These are phyloP conservation scores for Fusarium proliferatum DNA, from an alignment of 2,329 filamentous ascomycete species.

Conservation along the genomic window DNA sequence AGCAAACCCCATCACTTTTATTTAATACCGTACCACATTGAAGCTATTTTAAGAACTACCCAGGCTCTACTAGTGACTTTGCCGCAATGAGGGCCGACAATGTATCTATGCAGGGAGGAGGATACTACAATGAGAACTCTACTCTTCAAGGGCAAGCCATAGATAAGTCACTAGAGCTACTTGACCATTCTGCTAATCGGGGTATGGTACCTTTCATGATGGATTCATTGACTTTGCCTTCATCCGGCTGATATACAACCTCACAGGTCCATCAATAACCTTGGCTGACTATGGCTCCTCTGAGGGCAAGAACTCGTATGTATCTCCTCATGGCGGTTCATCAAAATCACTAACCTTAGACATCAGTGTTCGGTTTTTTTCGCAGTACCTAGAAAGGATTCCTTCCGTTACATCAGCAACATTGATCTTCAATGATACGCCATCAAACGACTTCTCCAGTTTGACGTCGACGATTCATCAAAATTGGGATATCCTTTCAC, in stretches of 20 bases:
- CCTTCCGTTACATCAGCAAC: background rate
- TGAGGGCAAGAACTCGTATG: background rate
- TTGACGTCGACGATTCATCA: background rate
- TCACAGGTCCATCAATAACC: background rate
- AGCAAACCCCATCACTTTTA: fast-evolving
- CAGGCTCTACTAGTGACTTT: fast-evolving
- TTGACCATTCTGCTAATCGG: fast-evolving
- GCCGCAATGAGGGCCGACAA: background rate
- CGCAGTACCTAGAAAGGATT: background rate
- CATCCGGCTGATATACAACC: fast-evolving
- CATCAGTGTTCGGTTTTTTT: background rate
- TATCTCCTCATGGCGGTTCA: fast-evolving
- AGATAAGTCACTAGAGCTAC: background rate
- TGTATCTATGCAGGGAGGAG: background rate
- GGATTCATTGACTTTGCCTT: fast-evolving
- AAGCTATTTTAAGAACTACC: fast-evolving
- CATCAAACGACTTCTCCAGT: background rate
- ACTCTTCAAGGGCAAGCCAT: background rate
- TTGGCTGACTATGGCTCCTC: background rate
- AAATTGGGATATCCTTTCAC: background rate
- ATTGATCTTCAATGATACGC: background rate
- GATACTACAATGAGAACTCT: background rate
- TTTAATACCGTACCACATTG: fast-evolving
- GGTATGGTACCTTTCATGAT: fast-evolving
- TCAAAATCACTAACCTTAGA: fast-evolving